These are phyloP conservation scores for Calonectria pteridis DNA, from an alignment of 2,329 filamentous ascomycete genomes.

Conservation along the genomic window DNA sequence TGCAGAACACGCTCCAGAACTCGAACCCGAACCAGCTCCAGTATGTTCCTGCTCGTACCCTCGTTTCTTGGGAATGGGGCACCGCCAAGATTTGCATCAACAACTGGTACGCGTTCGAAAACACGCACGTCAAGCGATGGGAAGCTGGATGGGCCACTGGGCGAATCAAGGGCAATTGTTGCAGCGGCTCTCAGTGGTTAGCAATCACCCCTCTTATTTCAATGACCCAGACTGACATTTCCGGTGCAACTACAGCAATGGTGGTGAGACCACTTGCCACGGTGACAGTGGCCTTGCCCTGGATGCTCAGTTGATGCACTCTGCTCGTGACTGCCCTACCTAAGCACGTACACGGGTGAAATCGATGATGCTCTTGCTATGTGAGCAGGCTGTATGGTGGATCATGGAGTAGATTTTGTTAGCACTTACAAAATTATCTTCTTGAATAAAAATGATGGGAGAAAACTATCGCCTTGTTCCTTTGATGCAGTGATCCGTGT, in stretches of 20 bases:
- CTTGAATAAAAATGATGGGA: not conserved
- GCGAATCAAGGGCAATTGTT: not conserved
- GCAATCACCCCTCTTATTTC: not conserved
- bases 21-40: not conserved
- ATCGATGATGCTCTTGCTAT: not conserved
- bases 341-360: not conserved
- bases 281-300: not conserved
- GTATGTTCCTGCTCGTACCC: not conserved
- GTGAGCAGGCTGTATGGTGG: not conserved
- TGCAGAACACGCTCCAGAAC: not conserved
- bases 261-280: not conserved
- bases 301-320: not conserved
- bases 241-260: not conserved
- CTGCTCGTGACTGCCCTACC: not conserved
- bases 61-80: not conserved
- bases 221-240: not conserved
- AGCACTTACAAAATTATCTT: not conserved
- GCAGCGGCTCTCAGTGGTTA: not conserved
- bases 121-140: not conserved
- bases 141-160: not conserved
- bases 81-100: not conserved
- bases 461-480: not conserved
- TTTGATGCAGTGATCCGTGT: no score
- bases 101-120: not conserved
- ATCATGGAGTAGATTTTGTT: not conserved